These are phyloP conservation scores for Verticillium alfalfae DNA, from an alignment of 2,329 filamentous ascomycete genomes.

Conservation along the genomic window DNA sequence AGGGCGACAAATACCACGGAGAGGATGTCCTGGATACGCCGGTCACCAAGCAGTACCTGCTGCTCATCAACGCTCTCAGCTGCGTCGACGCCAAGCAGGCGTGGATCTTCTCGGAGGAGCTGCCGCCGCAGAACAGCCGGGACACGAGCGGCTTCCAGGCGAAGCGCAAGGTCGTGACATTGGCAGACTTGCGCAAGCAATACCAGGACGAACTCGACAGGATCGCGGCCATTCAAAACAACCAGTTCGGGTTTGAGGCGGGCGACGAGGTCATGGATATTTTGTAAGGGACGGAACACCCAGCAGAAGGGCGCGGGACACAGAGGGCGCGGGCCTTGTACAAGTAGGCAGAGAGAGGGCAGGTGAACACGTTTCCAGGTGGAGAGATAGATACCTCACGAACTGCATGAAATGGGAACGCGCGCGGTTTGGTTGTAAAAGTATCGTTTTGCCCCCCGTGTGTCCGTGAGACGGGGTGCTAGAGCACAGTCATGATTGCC, in stretches of 20 bases:
- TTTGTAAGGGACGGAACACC: conserved; percentile 19
- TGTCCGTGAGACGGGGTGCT: conserved; percentile 11
- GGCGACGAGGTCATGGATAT: conserved; percentile 51
- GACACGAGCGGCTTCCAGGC: conserved; percentile 11
- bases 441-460: conserved; percentile 8
- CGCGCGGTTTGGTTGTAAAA: conserved; percentile 12
- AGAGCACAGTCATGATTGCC: conserved; percentile 16
- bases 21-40: conserved; percentile 57
- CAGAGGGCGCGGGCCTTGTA: conserved; percentile 5
- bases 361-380: background rate
- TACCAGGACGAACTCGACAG: conserved; percentile 89
- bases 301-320: conserved; percentile 9
- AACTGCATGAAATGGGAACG: conserved; percentile 11
- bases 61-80: conserved; percentile 86
- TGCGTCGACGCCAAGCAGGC: conserved; percentile 76
- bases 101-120: conserved; percentile 63
- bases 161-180: conserved; percentile 74
- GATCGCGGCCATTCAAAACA: conserved; percentile 80
- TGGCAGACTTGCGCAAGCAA: conserved; percentile 80
- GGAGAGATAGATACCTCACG: conserved; percentile 11
- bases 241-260: conserved; percentile 73
- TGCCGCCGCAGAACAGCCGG: conserved; percentile 8
- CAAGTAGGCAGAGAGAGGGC: conserved; percentile 5
- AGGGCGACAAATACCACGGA: conserved; percentile 49
- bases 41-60: conserved; percentile 72